Conservation (phyloP, 768 basidiomycete genomes). For the Cystofilobasidium ferigula region DNA sequence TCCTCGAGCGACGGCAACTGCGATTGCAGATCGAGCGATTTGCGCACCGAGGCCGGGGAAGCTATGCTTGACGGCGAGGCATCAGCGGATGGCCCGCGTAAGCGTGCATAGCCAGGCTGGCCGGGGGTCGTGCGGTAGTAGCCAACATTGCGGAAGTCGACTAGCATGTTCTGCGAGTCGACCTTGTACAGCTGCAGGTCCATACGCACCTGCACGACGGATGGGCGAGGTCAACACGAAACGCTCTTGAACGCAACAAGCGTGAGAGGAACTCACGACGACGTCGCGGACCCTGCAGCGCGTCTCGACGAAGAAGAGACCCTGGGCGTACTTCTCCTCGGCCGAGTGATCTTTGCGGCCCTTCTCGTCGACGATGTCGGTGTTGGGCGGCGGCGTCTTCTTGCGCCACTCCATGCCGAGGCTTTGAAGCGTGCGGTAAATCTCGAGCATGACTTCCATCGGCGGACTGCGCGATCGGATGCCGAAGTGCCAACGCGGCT, state of each 20-base stretch:
- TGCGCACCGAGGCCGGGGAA: neutral
- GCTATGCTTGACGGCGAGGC: neutral
- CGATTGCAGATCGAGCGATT: neutral
- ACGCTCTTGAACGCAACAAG: neutral
- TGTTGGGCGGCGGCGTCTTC: slow-evolving; percentile 50
- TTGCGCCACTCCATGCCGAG: slow-evolving; percentile 97
- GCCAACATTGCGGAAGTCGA: slow-evolving; percentile 96
- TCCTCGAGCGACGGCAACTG: neutral
- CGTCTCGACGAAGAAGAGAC: slow-evolving; percentile 87
- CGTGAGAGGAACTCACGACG: slow-evolving; percentile 51
- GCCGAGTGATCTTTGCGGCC: slow-evolving; percentile 42
- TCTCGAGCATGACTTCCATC: slow-evolving; percentile 99
- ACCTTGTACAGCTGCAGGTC: slow-evolving; percentile 96
- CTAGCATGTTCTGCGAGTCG: slow-evolving; percentile 88
- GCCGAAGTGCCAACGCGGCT: slow-evolving; percentile 95
- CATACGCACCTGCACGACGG: slow-evolving; percentile 69
- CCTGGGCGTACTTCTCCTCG: slow-evolving; percentile 40
- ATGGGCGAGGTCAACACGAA: neutral
- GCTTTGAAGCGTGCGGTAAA: slow-evolving; percentile 79
- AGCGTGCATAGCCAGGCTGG: slow-evolving; percentile 48
- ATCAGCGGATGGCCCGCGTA: slow-evolving; percentile 34
- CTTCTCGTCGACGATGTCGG: slow-evolving; percentile 50
- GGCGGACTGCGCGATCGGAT: slow-evolving; percentile 81
- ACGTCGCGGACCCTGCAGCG: slow-evolving; percentile 79
- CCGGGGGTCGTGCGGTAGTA: slow-evolving; percentile 49